Base-by-base conservation (phyloP, 2,329 filamentous ascomycete genomes). In the Venturia aucupariae region DNA sequence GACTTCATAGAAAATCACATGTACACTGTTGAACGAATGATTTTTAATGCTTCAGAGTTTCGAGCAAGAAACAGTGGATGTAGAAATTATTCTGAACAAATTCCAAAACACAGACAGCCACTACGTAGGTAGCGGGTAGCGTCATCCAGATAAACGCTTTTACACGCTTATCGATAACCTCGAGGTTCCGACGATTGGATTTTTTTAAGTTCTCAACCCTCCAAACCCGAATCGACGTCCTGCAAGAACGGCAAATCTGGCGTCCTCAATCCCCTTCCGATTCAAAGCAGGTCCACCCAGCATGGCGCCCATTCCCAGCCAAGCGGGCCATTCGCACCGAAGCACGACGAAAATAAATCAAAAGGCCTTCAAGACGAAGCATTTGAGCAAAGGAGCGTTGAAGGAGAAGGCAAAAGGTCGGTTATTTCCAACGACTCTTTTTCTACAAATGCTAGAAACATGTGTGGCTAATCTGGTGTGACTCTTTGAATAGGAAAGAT, bases 341-440 rank as follows among this genome's bases (percentile, higher is more conserved):
- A 90, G 90, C 72, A 97, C 92, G 65, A 96, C 92, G 63, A 99
- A 97, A 82, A 81, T 86, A 71, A 79, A 84, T 69, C 87, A 96
- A 78, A 99, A 99, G 81, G 76, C 88, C 32, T 99, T 92, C 83
- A 99, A 99, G 79, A 91, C 90, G 65, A 87, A 87, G 74, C 92
- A 96, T 80, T 85, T 92, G 48, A 91, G 90, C 67, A 97, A 97
- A 77, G 87, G 90, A 72, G 85, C 90, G 65, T 77, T 97, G 72
- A 91, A 94, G 74, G 90, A 96, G 68, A 82, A 86, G 68, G 84
- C 86, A 66, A 97, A 97, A 81, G 92, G 90, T 92, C n/a, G 4
- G 30, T 71, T 46, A 22, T 8, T 60, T 15, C 19, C 39, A 4
- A 27, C 30, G 0, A 11, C 38, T 6, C 19, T 27, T n/a, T n/a